phyloP scores from a whole-genome alignment of 148 eudicot species.

The Spergularia bocconei region DNA sequence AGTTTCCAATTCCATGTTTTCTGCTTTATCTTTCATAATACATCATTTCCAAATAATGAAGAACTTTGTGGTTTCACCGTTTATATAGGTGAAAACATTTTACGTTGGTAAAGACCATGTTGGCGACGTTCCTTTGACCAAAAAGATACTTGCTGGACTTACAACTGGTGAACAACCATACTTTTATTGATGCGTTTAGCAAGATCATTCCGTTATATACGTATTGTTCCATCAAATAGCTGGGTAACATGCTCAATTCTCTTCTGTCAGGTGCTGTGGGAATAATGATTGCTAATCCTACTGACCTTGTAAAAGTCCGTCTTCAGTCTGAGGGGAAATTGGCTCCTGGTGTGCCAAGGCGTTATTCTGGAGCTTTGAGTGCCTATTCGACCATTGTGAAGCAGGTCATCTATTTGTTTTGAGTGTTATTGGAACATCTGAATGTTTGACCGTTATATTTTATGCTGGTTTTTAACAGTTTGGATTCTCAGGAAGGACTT shows the following conservation, averaged over 20 bases:
- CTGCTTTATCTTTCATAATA: not conserved
- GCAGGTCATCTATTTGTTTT: slow-evolving; percentile 43
- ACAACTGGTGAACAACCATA: slow-evolving; percentile 65
- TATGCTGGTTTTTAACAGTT: slow-evolving; percentile 11
- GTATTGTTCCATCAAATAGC: not conserved
- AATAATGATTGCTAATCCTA: slow-evolving; percentile 82
- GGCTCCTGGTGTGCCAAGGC: slow-evolving; percentile 84
- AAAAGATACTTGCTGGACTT: slow-evolving; percentile 90
- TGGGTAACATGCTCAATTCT: slow-evolving; percentile 1
- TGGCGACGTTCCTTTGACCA: slow-evolving; percentile 86
- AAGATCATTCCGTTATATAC: not conserved
- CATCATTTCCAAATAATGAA: not conserved
- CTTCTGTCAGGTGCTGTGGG: slow-evolving; percentile 67
- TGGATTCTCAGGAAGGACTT: slow-evolving; percentile 71
- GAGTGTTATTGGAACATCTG: not conserved
- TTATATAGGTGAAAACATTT: slow-evolving; percentile 62
- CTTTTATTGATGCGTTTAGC: not conserved
- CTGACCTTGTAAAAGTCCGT: slow-evolving; percentile 97
- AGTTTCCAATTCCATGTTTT: slow-evolving; percentile 27
- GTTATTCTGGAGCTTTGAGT: slow-evolving; percentile 85
- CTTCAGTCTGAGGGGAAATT: slow-evolving; percentile 96
- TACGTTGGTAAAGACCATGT: slow-evolving; percentile 88
- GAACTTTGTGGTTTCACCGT: not conserved
- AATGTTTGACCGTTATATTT: not conserved
- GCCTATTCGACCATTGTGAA: slow-evolving; percentile 88